Evolutionary conservation across 1,284 basidiomycete species (phyloP).

Genomic region (Pyrrhoderma lamaoense): DNA sequence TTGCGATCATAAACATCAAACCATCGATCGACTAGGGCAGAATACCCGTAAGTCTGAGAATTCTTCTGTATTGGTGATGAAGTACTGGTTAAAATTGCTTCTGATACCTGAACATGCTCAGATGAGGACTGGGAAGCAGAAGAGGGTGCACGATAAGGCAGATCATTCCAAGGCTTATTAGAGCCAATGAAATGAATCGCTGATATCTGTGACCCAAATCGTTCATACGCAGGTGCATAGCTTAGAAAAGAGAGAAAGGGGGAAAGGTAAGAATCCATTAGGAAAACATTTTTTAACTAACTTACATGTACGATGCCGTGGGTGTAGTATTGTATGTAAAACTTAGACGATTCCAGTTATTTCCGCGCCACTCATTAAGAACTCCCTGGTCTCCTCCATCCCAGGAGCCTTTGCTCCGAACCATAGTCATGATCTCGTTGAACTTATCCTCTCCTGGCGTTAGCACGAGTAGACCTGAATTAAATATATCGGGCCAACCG

Average conservation of each 20-base stretch:
- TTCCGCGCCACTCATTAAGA: conserved; percentile 89
- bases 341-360: conserved; percentile 84
- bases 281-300: conserved; percentile 23
- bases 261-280: conserved; percentile 11
- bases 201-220: conserved; percentile 84
- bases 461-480: conserved; percentile 90
- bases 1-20: conserved; percentile 84
- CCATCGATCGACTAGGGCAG: conserved; percentile 82
- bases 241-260: conserved; percentile 32
- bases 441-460: conserved; percentile 81
- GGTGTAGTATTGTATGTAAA: conserved; percentile 98
- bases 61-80: conserved; percentile 14
- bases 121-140: conserved; percentile 23
- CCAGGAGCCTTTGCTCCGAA: conserved; percentile 79
- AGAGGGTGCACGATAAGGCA: conserved; percentile 55
- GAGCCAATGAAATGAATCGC: conserved; percentile 93
- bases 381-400: conserved; percentile 97
- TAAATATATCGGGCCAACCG: conserved; percentile 99
- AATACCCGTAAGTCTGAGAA: conserved; percentile 62
- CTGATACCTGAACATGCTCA: too few relatives aligned
- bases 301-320: conserved; percentile 91
- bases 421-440: conserved; percentile 59
- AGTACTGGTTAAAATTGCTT: too few relatives aligned
- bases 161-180: conserved; percentile 86
- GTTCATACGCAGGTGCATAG: conserved; percentile 92